Evolutionary conservation across 2,329 filamentous ascomycete genomes (phyloP).

Genomic region (Lecanicillium sp.): DNA sequence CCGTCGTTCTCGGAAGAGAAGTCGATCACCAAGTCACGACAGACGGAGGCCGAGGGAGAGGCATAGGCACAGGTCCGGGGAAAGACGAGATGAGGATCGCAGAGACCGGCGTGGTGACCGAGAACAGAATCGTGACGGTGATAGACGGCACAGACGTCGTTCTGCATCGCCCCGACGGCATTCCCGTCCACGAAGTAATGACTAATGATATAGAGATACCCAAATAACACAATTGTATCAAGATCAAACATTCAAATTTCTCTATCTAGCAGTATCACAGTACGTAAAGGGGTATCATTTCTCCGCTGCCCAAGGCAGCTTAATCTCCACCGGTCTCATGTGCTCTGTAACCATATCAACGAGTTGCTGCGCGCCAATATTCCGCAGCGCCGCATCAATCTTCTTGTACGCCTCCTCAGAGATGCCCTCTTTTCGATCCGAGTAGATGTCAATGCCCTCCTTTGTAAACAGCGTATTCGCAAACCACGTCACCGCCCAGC

Average conservation of each 20-base stretch:
- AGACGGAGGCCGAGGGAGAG: background rate
- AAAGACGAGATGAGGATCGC: conserved; percentile 9
- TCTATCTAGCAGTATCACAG: too few species aligned
- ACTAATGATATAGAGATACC: conserved; percentile 7
- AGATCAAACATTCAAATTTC: background rate
- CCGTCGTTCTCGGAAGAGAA: conserved; percentile 14
- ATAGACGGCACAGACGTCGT: conserved; percentile 9
- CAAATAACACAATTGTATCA: background rate
- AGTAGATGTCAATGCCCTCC: conserved; percentile 74
- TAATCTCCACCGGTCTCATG: conserved; percentile 43
- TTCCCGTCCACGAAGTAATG: conserved; percentile 5
- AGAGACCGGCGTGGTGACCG: conserved; percentile 11
- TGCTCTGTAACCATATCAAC: conserved; percentile 37
- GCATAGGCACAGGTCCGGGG: conserved; percentile 1
- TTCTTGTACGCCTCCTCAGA: conserved; percentile 44
- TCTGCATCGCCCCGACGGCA: conserved; percentile 8
- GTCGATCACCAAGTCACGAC: conserved; percentile 1
- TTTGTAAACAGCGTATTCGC: conserved; percentile 75
- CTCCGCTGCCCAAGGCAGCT: conserved; percentile 37
- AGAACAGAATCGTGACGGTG: conserved; percentile 9
- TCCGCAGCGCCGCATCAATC: conserved; percentile 44
- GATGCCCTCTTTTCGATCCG: conserved; percentile 51
- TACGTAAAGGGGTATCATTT: conserved; percentile 4
- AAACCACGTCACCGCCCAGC: conserved; percentile 80
- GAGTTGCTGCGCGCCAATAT: conserved; percentile 44